Base-by-base conservation (phyloP, 495 filamentous ascomycete genomes). In the Hyphodiscus hymeniophilus region DNA sequence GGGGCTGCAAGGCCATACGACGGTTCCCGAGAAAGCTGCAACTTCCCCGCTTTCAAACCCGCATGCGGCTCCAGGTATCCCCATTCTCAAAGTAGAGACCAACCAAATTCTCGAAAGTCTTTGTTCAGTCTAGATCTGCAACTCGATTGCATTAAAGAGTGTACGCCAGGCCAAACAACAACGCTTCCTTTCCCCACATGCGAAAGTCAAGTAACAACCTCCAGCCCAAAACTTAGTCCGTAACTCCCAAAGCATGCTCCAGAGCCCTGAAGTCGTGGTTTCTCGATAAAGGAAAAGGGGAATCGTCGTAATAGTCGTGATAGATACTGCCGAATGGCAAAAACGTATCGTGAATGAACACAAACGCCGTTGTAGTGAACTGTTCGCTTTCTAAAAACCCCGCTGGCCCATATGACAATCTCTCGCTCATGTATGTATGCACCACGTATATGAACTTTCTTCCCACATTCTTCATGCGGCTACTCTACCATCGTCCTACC, bases 301-400 rank as follows among this genome's bases (percentile, higher is more conserved):
- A 56, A 57, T 52, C 45, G 18, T 56, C 54, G 22, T 57, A 45
- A 57, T 24, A 28, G 42, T 57, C 54, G 42, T 57, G 38, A 48
- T 10, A 15, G 21, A 24, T 46, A 42, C 38, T 15, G 20, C 42
- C 22, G n/a, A 43, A 13, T 35, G 30, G 51, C 23, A 40, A n/a
- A n/a, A 31, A 38, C 8, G 45, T 43, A 57, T 17, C 22, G 24
- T 23, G 23, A 43, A 30, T 33, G 21, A 52, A 52, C 45, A 51
- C 20, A 42, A 47, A 49, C 49, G 45, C 49, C 45, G 46, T 13
- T 50, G 54, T 57, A 26, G 54, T 57, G 45, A 46, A 49, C 49
- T 47, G 33, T 23, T 22, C 26, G 41, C 50, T 46, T 46, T 50
- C 45, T 56, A 52, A 17, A 31, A 48, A 22, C 12, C 31, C 22